Evolutionary conservation across 768 basidiomycete genomes (phyloP), one percentile per base, ranked within the genome.

Genomic region (Hemileccinum impolitum): DNA sequence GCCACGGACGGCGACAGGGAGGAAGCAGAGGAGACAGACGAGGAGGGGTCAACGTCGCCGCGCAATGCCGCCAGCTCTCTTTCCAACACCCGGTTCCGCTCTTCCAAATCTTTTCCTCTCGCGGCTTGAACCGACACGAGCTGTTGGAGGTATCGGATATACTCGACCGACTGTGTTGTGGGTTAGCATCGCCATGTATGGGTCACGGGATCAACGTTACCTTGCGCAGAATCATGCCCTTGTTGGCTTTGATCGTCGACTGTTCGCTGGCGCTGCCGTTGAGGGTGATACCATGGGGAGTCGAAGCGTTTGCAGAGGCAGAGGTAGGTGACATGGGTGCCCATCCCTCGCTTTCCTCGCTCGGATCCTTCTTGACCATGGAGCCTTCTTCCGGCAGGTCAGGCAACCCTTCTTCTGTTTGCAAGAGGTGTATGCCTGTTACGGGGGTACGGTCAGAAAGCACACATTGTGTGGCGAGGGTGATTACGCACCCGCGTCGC

Each of bases 191-290:
- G 6, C 4, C 11, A 39, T 42, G 3, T 47, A 45, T 45, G 46
- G 6, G 8, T 2, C 2, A 2, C 3, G n/a, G 1, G 21, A 19
- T 28, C 26, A 35, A 44, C 43, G 11, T 9, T 47, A 82, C 85
- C 77, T 90, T 95, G 57, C 89, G 67, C 39, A 95, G 69, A 37
- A 95, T 93, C 84, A 94, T 90, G 30, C 93, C 92, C 75, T 95
- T 95, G 71, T 95, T 94, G 23, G 92, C 92, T 63, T 94, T 94
- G 45, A 90, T 85, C 26, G 77, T 75, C 17, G 66, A 67, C 17
- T 71, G 72, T 28, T 75, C 73, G 18, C 7, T 46, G 4, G 14
- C 2, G 7, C 4, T 43, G 8, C 66, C 68, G 21, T 21, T 56
- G 17, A 32, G 53, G 40, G 31, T 23, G 14, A 44, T 30, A 12